Evolutionary conservation across 768 basidiomycete species (phyloP).

Genomic region (Pleurotus ostreatus): DNA sequence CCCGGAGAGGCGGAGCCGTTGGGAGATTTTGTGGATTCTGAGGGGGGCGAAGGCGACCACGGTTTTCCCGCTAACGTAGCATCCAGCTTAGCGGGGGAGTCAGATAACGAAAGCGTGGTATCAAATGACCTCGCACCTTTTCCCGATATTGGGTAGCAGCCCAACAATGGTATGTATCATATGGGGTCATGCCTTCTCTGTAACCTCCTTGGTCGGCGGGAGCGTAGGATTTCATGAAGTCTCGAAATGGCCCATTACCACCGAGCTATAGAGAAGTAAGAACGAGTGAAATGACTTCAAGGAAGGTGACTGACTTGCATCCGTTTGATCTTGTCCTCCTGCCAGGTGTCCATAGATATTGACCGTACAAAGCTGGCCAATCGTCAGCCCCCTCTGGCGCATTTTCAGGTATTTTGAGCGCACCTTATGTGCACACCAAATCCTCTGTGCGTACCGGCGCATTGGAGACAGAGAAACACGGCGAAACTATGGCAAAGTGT

Average conservation of each 20-base stretch:
- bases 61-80: slow-evolving; percentile 66
- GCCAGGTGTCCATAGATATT: slow-evolving; percentile 97
- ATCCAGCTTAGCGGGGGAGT: slow-evolving; percentile 58
- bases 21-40: slow-evolving; percentile 38
- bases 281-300: slow-evolving; percentile 4
- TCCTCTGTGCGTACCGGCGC: slow-evolving; percentile 78
- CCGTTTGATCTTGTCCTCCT: slow-evolving; percentile 77
- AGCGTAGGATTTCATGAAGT: slow-evolving; percentile 71
- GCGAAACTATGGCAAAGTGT: slow-evolving; percentile 52
- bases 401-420: slow-evolving; percentile 11
- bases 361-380: slow-evolving; percentile 78
- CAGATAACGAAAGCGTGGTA: slow-evolving; percentile 5
- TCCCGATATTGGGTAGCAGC: slow-evolving; percentile 92
- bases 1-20: slow-evolving; percentile 44
- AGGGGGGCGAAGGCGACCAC: slow-evolving; percentile 77
- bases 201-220: slow-evolving; percentile 69
- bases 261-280: slow-evolving; percentile 53
- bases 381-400: slow-evolving; percentile 4
- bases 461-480: slow-evolving; percentile 89
- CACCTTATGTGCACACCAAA: slow-evolving; percentile 93
- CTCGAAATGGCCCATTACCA: slow-evolving; percentile 79
- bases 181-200: slow-evolving; percentile 52
- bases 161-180: slow-evolving; percentile 90
- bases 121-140: slow-evolving; percentile 53
- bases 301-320: slow-evolving; percentile 68